Evolutionary conservation across 2,329 filamentous ascomycete species (phyloP), one percentile per base, ranked within the genome.

Genomic region (Fusarium heterosporum): DNA sequence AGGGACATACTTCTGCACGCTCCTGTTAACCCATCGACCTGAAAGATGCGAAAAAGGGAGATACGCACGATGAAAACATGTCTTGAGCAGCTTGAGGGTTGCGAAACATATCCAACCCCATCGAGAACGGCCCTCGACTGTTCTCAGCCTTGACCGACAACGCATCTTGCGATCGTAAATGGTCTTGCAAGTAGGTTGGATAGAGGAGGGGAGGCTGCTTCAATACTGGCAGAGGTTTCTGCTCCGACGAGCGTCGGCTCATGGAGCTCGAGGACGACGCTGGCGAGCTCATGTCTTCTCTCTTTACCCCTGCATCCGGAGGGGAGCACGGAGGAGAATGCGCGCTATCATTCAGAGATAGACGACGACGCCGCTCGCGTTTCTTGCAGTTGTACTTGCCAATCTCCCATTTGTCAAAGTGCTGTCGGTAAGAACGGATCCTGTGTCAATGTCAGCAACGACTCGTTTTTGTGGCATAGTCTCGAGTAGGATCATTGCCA

Each of bases 361-460:
- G 43, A 26, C 63, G 61, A 39, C 69, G 70, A 9, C 64, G 64
- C 13, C 47, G 54, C 22, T 64, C 43, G 39, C 74, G 73, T 48
- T 74, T 75, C 64, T 75, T 80, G 69, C 79, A 78, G 52, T 80
- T 82, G 72, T 85, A 85, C 70, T 85, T 85, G 67, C 74, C 72
- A 40, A 83, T 66, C 6, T 75, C 68, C 83, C 83, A 85, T 58
- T 73, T 76, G 25, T 81, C 77, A 61, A 85, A 78, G 36, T 81
- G 77, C n/a, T 82, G 81, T 19, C 82, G 77, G 66, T 84, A 85
- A 4, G 83, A 82, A 50, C 83, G 80, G n/a, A 76, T 78, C 16
- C 76, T 69, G 17, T 26, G 38, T 12, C 6, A 16, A 11, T 10
- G 32, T 71, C 32, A 69, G 60, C 22, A 16, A 29, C n/a, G n/a